Base-by-base conservation (phyloP, 345 rosid genomes). In the Eucalyptus regnans region DNA sequence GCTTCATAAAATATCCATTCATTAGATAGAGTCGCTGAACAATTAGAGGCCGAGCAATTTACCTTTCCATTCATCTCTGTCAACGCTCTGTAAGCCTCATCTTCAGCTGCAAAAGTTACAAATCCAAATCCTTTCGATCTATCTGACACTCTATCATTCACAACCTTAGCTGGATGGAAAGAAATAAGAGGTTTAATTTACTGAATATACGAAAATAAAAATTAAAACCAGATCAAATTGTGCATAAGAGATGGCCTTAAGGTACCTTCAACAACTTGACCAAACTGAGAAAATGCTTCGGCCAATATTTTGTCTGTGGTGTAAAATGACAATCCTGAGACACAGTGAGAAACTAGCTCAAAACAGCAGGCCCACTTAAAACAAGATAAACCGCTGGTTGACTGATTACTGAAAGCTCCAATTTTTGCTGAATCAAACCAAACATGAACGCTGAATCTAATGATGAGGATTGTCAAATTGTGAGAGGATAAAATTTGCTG, bases 231-330 rank as follows among this genome's bases (percentile, higher is more conserved):
- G 62, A 89, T 27, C 41, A n/a, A 20, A 64, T 17, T 13, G 41
- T 44, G 37, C 25, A 44, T 50, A 52, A 86, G 87, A 52, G 87
- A n/a, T 46, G 44, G 87, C 4, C 76, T 71, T 9, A 79, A 90
- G 46, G 66, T 52, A 95, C 99, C 98, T 95, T 97, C 98, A 89
- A 97, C 92, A 86, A 97, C 99, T 93, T 97, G 99, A 89, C 99
- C 99, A 84, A 88, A 92, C 71, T 92, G 93, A 56, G 98, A 96
- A 91, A 97, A 97, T 89, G 98, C 93, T 71, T 96, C 98, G 0
- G 94, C 89, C 81, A 96, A 89, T 87, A 94, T 96, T 23, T 95
- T 90, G 90, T 96, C 98, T 1, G 95, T 92, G 44, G 96, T 95
- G 93, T 87, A 91, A 91, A 93, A 95, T 29, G 99, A 95, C 88